Conservation (phyloP, 164 flowering plant genomes). For the Nymphaea colorata region DNA sequence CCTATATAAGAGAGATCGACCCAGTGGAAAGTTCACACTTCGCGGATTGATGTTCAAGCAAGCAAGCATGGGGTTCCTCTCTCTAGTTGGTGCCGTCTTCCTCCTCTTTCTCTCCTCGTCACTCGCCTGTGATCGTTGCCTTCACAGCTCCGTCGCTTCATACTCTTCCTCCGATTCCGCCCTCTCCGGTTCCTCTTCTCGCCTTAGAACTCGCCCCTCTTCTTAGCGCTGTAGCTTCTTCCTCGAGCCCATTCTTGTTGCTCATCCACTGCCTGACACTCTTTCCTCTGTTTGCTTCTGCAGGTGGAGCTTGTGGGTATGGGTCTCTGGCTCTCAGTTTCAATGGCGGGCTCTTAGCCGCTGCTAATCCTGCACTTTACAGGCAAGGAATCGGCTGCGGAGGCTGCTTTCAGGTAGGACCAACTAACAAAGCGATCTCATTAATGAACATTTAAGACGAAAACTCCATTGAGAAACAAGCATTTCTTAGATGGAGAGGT, state of each 20-base stretch:
- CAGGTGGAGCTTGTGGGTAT: constrained; percentile 96
- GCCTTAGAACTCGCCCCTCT: not conserved
- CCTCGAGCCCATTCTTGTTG: not conserved
- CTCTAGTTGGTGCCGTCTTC: constrained; percentile 18
- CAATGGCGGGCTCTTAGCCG: constrained; percentile 54
- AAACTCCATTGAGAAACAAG: no score
- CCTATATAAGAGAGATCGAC: not conserved
- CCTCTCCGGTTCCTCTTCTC: constrained; percentile 20
- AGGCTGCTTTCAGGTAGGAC: constrained; percentile 63
- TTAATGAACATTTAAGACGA: no score
- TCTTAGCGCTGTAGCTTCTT: not conserved
- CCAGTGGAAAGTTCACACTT: not conserved
- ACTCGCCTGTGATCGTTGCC: constrained; percentile 69
- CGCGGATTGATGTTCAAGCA: not conserved
- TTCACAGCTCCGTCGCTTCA: constrained; percentile 56
- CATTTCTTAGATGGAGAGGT: no score
- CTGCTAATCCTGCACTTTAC: constrained; percentile 47
- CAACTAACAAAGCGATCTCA: not conserved
- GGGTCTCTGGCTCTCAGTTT: constrained; percentile 56
- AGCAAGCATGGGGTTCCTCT: constrained; percentile 25
- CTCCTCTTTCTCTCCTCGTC: constrained; percentile 33
- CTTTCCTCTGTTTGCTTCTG: constrained; percentile 7
- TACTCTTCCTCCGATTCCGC: constrained; percentile 38
- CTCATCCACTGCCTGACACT: not conserved
- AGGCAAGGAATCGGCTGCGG: constrained; percentile 89